Base-by-base conservation (phyloP, 1,139 yeast species). In the Magnusiomyces clavatus region DNA sequence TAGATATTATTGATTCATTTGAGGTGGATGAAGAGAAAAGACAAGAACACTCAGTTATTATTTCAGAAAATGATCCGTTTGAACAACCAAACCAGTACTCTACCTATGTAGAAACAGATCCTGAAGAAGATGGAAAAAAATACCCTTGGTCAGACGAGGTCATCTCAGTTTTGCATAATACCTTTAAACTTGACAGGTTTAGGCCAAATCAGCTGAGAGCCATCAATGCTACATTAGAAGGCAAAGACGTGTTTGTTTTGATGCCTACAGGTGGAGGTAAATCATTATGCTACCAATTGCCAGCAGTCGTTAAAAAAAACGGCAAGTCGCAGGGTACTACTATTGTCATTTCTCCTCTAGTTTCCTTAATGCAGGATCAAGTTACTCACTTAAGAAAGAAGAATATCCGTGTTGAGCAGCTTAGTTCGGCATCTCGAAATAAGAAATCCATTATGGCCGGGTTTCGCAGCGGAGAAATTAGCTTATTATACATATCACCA, bases 201-300 rank as follows among this genome's bases (percentile, higher is more conserved):
- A 76, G 99, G 51, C 77, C 82, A 2, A 87, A 92, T 64, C 99
- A 94, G 64, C 70, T 83, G 43, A 94, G 87, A 54, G 97, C 97
- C 0, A 77, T 94, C 12, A 81, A 84, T 60, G 83, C 96, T 0
- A 83, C 96, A 0, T 70, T 94, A 38, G 68, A 76, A 13, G 96
- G 96, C 1, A 77, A 77, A 48, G 98, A 94, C 66, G 96, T 87
- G 0, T 88, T 94, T 70, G 97, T 94, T 1, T 73, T 94, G 59
- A 92, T 94, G 97, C 99, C 99, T 0, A 94, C 99, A 0, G 99
- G 99, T 45, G 98, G 98, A 49, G 99, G 99, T 49, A 94, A 94
- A 66, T 90, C 97, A 0, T 71, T 94, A 43, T 94, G 99, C 65
- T 94, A 90, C 67, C 99, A 94, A 67, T 71, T 94, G 17, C 98